phyloP scores from a whole-genome alignment of 352 stramenopile genomes.

The Thalassiosira sp. region DNA sequence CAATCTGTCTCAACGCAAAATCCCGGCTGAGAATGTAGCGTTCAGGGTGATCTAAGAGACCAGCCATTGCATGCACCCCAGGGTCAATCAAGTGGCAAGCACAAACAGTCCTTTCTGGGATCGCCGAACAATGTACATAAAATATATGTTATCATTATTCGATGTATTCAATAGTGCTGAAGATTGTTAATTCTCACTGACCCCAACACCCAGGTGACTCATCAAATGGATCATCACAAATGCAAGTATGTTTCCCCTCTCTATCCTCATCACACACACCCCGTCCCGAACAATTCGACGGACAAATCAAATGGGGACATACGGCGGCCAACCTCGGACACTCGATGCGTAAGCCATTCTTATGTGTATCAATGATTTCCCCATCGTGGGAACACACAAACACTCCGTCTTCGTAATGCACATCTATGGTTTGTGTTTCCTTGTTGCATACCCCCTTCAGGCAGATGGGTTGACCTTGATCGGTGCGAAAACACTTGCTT shows the following conservation, averaged over 20 bases:
- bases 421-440: slow-evolving; percentile 20
- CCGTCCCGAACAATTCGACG: slow-evolving; percentile 45
- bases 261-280: slow-evolving; percentile 44
- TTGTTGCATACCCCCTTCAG: slow-evolving; percentile 34
- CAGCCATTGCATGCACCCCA: too few species aligned
- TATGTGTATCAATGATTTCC: slow-evolving; percentile 46
- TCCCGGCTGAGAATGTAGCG: too few species aligned
- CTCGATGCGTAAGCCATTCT: slow-evolving; percentile 31
- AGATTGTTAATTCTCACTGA: too few species aligned
- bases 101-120: too few species aligned
- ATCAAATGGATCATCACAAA: slow-evolving; percentile 52
- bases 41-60: too few species aligned
- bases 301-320: slow-evolving; percentile 45
- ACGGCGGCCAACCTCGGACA: slow-evolving; percentile 44
- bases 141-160: background rate
- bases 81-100: too few species aligned
- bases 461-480: slow-evolving; percentile 38
- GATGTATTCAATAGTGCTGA: background rate
- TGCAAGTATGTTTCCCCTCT: slow-evolving; percentile 43
- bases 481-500: slow-evolving; percentile 48
- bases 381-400: slow-evolving; percentile 33
- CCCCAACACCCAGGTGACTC: slow-evolving; percentile 35
- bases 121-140: too few species aligned
- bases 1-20: too few species aligned
- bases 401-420: slow-evolving; percentile 22